phyloP scores from a whole-genome alignment of 768 basidiomycete species.

The Mycena albidolilacea region DNA sequence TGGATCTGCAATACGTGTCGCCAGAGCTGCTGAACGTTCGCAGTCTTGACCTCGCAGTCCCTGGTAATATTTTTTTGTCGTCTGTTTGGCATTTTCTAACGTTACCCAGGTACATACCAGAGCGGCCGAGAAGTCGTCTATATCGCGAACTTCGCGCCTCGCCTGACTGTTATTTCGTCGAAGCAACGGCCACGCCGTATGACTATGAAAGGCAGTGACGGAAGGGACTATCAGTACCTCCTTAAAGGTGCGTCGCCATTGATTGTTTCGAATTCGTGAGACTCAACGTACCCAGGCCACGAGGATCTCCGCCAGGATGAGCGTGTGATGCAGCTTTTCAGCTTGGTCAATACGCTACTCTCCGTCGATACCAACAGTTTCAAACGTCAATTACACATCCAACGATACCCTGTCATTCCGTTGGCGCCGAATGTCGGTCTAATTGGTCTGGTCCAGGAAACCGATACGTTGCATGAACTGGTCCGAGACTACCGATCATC shows the following conservation, averaged over 20 bases:
- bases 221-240: conserved; percentile 91
- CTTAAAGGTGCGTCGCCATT: conserved; percentile 80
- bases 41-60: conserved; percentile 94
- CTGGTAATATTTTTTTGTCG: conserved; percentile 65
- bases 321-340: conserved; percentile 98
- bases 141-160: conserved; percentile 89
- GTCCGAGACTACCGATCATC: conserved; percentile 97
- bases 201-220: conserved; percentile 90
- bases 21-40: conserved; percentile 92
- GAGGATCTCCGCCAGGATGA: conserved; percentile 99
- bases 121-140: conserved; percentile 87
- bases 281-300: conserved; percentile 72
- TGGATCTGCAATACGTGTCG: conserved; percentile 98
- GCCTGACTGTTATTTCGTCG: conserved; percentile 93
- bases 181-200: conserved; percentile 96
- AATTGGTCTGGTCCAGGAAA: conserved; percentile 94
- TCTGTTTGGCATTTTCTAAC: background rate
- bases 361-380: conserved; percentile 95
- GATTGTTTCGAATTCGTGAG: background rate
- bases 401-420: conserved; percentile 92
- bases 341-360: conserved; percentile 95
- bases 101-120: conserved; percentile 85
- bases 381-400: conserved; percentile 96
- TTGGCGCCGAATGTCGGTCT: conserved; percentile 96
- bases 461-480: conserved; percentile 95